Evolutionary conservation across 2,329 filamentous ascomycete species (phyloP), one percentile per base, ranked within the genome.

Genomic region (Fusarium sp.): DNA sequence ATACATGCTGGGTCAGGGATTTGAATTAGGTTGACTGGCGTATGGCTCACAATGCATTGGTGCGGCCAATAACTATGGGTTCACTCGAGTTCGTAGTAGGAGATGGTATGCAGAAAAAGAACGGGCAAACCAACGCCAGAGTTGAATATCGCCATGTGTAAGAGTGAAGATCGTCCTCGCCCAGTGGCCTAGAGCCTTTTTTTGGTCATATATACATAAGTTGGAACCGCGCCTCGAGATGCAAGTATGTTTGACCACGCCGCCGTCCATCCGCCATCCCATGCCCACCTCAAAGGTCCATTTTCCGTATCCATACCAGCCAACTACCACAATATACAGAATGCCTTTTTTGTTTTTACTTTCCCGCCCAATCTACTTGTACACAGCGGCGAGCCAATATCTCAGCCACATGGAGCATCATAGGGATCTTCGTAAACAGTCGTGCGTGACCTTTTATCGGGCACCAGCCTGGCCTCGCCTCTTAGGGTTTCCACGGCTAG

Each of bases 401-500:
- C 66, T 64, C 72, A 66, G 62, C 66, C 69, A 67, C 59, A 67
- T 64, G 56, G 52, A 63, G 59, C 66, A 75, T 67, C 68, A 64
- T 64, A 50, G 66, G 71, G 65, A 62, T 54, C 66, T 64, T 75
- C 62, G 58, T 67, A 45, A 54, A 75, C 34, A 35, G n/a, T 45
- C 35, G 59, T 59, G 48, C 27, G 59, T 62, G 50, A 59, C 37
- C 52, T n/a, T 70, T 70, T 70, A 79, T 72, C 67, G 76, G 35
- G 74, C 71, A 54, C 66, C 66, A 16, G 76, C 68, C 70, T 79
- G 77, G 59, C 88, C 87, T 60, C 89, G 83, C 70, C 87, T 84
- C 83, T 91, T 91, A 13, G 89, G 89, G 73, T 90, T 90, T 73
- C 85, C 86, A 32, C 87, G 86, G 62, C 85, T 83, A 43, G 87